Evolutionary conservation across 1,284 basidiomycete species (phyloP), one percentile per base, ranked within the genome.

Genomic region (Malassezia japonica): DNA sequence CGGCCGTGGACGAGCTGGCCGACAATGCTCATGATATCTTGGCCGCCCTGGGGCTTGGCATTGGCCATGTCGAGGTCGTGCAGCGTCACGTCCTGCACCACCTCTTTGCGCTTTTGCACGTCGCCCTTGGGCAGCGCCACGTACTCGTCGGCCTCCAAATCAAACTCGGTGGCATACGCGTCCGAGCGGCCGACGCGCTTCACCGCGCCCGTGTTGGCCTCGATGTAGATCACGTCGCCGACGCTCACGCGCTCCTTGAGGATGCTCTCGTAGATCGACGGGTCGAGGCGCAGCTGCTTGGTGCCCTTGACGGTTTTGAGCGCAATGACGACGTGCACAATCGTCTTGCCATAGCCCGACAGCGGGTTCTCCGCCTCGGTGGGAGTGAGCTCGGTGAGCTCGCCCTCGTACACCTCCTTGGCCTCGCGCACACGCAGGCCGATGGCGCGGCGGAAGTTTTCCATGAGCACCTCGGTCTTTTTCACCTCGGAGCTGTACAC

Each of bases 11-110:
- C 87, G 8, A 98, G 79, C 71, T 90, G 92, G 4, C 92, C 90
- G 84, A 98, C 95, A 25, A 98, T 90, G 69, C 85, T 87, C 91
- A 96, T 95, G 72, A 98, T 95, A 69, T 96, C 92, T 74, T 95
- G 92, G 1, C 94, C 91, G 13, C 81, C 81, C 64, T 88, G 87
- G 6, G 92, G 92, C 38, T 89, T 82, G 12, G 91, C 90, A 73
- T 98, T 98, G 4, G 91, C 92, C 58, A 91, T 87, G 73, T 98
- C 92, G 36, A 98, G 79, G 72, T 98, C 92, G 50, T 94, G 90
- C 15, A 98, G 78, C 0, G 90, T 96, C 32, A 98, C 87, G 62
- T 96, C 92, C 74, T 96, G 94, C 4, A 98, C 89, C 1, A 96
- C 82, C 70, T 98, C 90, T 74, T 96, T 96, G 57, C 84, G 81